Evolutionary conservation across 1,139 yeast genomes (phyloP), one percentile per base, ranked within the genome.

Genomic region (Scheffersomyces stambukii): DNA sequence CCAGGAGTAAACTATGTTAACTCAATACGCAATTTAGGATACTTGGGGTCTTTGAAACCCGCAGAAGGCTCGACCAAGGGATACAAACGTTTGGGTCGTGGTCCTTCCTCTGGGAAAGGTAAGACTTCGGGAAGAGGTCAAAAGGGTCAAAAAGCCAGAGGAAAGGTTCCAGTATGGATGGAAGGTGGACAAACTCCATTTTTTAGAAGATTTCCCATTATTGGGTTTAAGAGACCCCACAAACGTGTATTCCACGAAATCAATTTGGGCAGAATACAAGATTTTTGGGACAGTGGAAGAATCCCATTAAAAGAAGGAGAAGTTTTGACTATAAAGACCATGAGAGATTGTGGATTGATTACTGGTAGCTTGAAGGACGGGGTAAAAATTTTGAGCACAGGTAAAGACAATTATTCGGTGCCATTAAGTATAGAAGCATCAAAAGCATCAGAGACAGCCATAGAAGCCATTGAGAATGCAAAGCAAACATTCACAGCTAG

Each of bases 111-210:
- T 25, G 95, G 95, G 10, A 65, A 68, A 43, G 94, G 99, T 64
- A 88, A 89, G 59, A 91, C 97, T 2, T 78, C 97, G 3, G 95
- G 96, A 28, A 75, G 98, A 55, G 99, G 99, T 67, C 96, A 86
- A 52, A 93, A 42, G 62, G 99, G 99, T 76, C 98, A 91, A 57
- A 89, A 89, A 62, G 96, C 97, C 9, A 77, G 97, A 60, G 85
- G 91, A 20, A 76, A 80, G 30, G 93, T 89, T 13, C 91, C 89
- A 35, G 76, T 82, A 39, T 86, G 95, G 91, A 85, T 89, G 54
- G 98, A 91, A 66, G 99, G 99, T 75, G 98, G 98, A 51, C 99
- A 91, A 56, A 91, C 98, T 1, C 97, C 97, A 14, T 81, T 81
- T 46, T 83, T 78, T 51, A 83, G 83, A 55, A 64, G 88, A 37